phyloP scores from a whole-genome alignment of 2,329 filamentous ascomycete species.

The Talaromyces sp. region DNA sequence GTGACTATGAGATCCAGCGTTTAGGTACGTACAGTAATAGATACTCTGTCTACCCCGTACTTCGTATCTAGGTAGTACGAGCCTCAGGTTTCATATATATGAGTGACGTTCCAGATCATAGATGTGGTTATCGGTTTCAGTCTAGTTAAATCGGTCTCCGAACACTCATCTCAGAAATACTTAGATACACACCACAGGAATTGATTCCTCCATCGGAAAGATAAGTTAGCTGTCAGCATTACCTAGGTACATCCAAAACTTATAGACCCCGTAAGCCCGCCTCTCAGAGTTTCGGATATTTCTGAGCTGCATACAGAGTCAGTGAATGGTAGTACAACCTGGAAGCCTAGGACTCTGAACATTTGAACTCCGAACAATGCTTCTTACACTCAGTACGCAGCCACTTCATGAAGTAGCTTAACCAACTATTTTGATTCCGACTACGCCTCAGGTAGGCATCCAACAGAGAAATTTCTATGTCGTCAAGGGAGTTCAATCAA shows the following conservation, averaged over 20 bases:
- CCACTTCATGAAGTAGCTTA: too few species aligned
- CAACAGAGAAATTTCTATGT: background rate
- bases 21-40: background rate
- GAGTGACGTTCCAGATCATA: background rate
- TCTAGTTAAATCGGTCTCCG: background rate
- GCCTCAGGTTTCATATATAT: background rate
- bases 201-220: background rate
- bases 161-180: background rate
- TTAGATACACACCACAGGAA: too few species aligned
- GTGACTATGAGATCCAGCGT: background rate
- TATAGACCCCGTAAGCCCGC: background rate
- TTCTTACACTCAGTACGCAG: too few species aligned
- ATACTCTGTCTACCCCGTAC: background rate
- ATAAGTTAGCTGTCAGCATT: background rate
- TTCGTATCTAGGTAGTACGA: background rate
- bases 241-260: too few species aligned
- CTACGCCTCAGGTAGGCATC: background rate
- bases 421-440: background rate
- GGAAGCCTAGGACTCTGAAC: too few species aligned
- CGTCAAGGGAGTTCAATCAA: background rate
- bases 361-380: too few species aligned
- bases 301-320: too few species aligned
- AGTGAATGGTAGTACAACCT: background rate
- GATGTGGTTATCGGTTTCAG: too few species aligned
- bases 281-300: background rate